Evolutionary conservation across 2,329 filamentous ascomycete species (phyloP).

Genomic region (Thermothelomyces thermophilus): DNA sequence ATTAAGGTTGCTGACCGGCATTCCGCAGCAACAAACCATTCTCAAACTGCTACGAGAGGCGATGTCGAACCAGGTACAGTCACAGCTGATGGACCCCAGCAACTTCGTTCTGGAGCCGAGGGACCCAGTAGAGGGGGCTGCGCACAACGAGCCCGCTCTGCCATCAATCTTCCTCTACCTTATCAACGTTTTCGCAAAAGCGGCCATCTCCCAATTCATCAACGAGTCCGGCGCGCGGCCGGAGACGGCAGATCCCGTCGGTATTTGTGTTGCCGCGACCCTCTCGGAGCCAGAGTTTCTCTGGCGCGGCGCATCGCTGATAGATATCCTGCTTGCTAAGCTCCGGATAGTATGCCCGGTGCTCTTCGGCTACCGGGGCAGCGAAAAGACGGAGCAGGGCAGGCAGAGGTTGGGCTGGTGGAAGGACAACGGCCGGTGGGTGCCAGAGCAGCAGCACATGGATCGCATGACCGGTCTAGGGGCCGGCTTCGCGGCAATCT

Average conservation of each 20-base stretch:
- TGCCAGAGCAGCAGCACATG: slow-evolving; percentile 65
- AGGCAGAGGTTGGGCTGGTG: slow-evolving; percentile 67
- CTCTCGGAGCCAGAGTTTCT: slow-evolving; percentile 59
- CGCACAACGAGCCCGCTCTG: slow-evolving; percentile 40
- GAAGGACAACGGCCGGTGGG: slow-evolving; percentile 52
- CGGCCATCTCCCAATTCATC: slow-evolving; percentile 58
- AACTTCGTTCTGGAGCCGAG: slow-evolving; percentile 41
- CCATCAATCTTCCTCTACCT: slow-evolving; percentile 63
- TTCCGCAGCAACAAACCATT: slow-evolving; percentile 37
- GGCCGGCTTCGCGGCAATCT: slow-evolving; percentile 75
- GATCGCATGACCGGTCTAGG: slow-evolving; percentile 79
- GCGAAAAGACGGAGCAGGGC: slow-evolving; percentile 64
- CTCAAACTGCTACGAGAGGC: slow-evolving; percentile 45
- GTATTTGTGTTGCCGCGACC: slow-evolving; percentile 60
- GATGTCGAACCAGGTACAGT: slow-evolving; percentile 41
- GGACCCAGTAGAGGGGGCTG: slow-evolving; percentile 35
- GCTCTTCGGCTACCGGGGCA: slow-evolving; percentile 75
- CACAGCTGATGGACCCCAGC: slow-evolving; percentile 44
- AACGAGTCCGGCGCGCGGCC: slow-evolving; percentile 54
- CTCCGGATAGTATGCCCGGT: slow-evolving; percentile 74
- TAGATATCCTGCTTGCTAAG: slow-evolving; percentile 76
- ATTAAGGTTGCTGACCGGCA: background rate
- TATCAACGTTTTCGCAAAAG: slow-evolving; percentile 65
- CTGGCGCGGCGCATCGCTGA: slow-evolving; percentile 59
- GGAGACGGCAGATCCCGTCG: slow-evolving; percentile 63